Base-by-base conservation (phyloP, 163 green algal genomes). In the Volvox carteri region DNA sequence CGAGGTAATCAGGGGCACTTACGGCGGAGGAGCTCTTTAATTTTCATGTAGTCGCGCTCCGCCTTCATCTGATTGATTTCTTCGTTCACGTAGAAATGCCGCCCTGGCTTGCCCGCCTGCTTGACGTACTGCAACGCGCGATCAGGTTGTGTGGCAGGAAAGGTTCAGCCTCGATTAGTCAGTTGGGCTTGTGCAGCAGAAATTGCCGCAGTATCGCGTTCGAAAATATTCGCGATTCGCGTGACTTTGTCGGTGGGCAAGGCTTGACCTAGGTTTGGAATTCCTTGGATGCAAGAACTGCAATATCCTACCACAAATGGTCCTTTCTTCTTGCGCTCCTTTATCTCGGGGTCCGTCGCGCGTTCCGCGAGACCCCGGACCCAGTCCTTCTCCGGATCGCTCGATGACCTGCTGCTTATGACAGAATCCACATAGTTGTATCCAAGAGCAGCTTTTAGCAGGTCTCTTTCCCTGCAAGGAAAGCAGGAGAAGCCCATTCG, bases 91-190 rank as follows among this genome's bases (percentile, higher is more conserved):
- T 92, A 92, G 39, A 87, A 87, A 48, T 80, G 72, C 14, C 73
- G 81, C 0, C 81, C 88, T 0, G 81, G 74, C 74, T 86, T 90
- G 81, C 87, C 35, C 4, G 88, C 60, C 30, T 86, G 88, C 68
- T 91, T 91, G 7, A 89, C 30, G 56, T 91, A 91, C 87, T 91
- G 74, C 70, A 77, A 46, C n/a, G n/a, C n/a, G n/a, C n/a, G n/a
- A n/a, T n/a, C n/a, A n/a, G n/a, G n/a, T n/a, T n/a, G n/a, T n/a
- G n/a, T n/a, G n/a, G n/a, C n/a, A n/a, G n/a, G n/a, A n/a, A n/a
- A n/a, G n/a, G n/a, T n/a, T n/a, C n/a, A n/a, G n/a, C n/a, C n/a
- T n/a, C n/a, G n/a, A n/a, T n/a, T n/a, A n/a, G n/a, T n/a, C n/a
- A n/a, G n/a, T n/a, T n/a, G n/a, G n/a, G n/a, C n/a, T n/a, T n/a